Conservation (phyloP, 2,329 filamentous ascomycete genomes). For the Aureobasidium sp. region DNA sequence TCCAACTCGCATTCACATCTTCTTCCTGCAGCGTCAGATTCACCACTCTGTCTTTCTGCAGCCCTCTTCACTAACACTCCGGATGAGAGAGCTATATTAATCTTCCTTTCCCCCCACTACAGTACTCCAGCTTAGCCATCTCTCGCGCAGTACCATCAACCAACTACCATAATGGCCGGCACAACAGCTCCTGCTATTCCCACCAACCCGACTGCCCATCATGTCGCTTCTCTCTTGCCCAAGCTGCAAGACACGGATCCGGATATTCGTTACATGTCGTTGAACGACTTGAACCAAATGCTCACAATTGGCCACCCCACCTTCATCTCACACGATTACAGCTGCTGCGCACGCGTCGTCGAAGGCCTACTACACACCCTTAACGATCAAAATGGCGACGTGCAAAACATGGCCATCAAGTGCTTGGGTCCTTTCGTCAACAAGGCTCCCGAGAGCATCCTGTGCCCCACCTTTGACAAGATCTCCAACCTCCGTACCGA, state of each 20-base stretch:
- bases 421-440: slow-evolving; percentile 78
- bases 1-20: background rate
- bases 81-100: slow-evolving; percentile 1
- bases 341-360: slow-evolving; percentile 66
- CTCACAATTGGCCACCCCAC: slow-evolving; percentile 60
- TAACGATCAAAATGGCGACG: slow-evolving; percentile 91
- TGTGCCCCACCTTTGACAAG: slow-evolving; percentile 80
- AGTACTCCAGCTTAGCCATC: background rate
- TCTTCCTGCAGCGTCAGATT: too few relatives aligned
- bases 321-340: slow-evolving; percentile 71
- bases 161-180: slow-evolving; percentile 29
- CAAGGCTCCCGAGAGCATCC: slow-evolving; percentile 63
- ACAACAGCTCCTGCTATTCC: slow-evolving; percentile 27
- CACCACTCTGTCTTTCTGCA: background rate
- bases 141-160: background rate
- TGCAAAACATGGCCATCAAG: slow-evolving; percentile 93
- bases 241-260: slow-evolving; percentile 83
- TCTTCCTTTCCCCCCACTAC: background rate
- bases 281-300: slow-evolving; percentile 78
- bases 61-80: background rate
- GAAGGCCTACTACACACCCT: slow-evolving; percentile 77
- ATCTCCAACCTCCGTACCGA: slow-evolving; percentile 69
- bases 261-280: slow-evolving; percentile 94
- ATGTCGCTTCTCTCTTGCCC: slow-evolving; percentile 54
- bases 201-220: slow-evolving; percentile 43